These are phyloP conservation scores for Bromus sterilis DNA, from an alignment of 176 grass and related monocot genomes.

Conservation along the genomic window DNA sequence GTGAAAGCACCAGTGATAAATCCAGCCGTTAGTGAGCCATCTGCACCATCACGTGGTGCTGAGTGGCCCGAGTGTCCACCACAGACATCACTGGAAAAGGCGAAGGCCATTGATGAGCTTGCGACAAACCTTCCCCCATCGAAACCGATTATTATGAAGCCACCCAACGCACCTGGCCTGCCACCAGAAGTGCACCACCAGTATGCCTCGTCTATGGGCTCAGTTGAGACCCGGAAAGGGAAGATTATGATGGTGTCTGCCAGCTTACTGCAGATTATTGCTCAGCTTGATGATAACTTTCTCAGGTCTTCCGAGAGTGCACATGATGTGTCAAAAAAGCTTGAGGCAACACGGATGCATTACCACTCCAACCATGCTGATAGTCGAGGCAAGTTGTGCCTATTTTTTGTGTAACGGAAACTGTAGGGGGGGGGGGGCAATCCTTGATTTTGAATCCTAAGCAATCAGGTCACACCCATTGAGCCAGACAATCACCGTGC, in stretches of 20 bases:
- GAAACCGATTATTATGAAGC: slow-evolving; percentile 38
- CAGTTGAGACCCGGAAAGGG: slow-evolving; percentile 24
- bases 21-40: neutral
- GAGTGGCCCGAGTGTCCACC: slow-evolving; percentile 15
- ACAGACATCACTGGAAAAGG: slow-evolving; percentile 8
- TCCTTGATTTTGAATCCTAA: slow-evolving; percentile 3
- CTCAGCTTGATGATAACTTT: slow-evolving; percentile 73
- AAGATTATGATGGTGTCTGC: slow-evolving; percentile 37
- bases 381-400: slow-evolving; percentile 58
- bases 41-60: neutral
- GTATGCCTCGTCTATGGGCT: slow-evolving; percentile 33
- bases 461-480: neutral
- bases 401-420: neutral
- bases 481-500: neutral
- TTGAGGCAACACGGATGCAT: slow-evolving; percentile 90
- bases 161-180: slow-evolving; percentile 26
- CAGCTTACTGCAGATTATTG: slow-evolving; percentile 56
- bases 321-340: slow-evolving; percentile 79
- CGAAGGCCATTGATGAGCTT: slow-evolving; percentile 23
- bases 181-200: slow-evolving; percentile 35
- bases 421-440: neutral
- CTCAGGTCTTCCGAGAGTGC: slow-evolving; percentile 69
- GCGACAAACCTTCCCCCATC: slow-evolving; percentile 19
- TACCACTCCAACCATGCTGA: slow-evolving; percentile 96
- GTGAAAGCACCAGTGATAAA: slow-evolving; percentile 5